Conservation (phyloP, 2,329 filamentous ascomycete species). For the Neofusicoccum ribis region DNA sequence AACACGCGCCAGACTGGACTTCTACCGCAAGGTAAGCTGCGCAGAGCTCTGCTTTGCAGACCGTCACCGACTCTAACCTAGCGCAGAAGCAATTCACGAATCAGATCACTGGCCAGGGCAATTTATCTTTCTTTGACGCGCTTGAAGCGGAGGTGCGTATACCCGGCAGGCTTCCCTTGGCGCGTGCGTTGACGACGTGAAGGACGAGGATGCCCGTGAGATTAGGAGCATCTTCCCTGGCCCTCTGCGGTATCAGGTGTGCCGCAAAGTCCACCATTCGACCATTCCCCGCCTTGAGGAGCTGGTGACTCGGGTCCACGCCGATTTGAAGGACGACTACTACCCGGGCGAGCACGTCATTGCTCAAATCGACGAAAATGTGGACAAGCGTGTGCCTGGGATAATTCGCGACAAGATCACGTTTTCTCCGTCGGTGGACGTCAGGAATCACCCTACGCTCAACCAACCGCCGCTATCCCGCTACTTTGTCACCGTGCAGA, state of each 20-base stretch:
- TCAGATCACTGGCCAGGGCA: conserved; percentile 91
- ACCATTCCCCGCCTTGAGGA: conserved; percentile 87
- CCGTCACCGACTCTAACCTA: conserved; percentile 8
- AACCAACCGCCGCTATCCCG: conserved; percentile 69
- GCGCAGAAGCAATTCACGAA: conserved; percentile 83
- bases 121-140: conserved; percentile 88
- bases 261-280: conserved; percentile 89
- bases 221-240: conserved; percentile 92
- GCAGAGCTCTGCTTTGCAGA: not conserved
- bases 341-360: conserved; percentile 85
- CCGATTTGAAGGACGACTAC: conserved; percentile 81
- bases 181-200: conserved; percentile 24
- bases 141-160: conserved; percentile 77
- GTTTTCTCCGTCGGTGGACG: conserved; percentile 60
- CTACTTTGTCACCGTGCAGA: conserved; percentile 15
- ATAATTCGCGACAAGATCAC: conserved; percentile 40
- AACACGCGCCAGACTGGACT: conserved; percentile 70
- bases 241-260: conserved; percentile 82
- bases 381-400: conserved; percentile 10
- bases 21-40: conserved; percentile 79
- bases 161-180: not conserved
- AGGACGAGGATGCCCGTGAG: conserved; percentile 71
- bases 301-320: conserved; percentile 36
- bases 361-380: conserved; percentile 50
- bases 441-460: conserved; percentile 65